Evolutionary conservation across 2,329 filamentous ascomycete genomes (phyloP).

Genomic region (Ophiocordyceps polyrhachis-furcata): DNA sequence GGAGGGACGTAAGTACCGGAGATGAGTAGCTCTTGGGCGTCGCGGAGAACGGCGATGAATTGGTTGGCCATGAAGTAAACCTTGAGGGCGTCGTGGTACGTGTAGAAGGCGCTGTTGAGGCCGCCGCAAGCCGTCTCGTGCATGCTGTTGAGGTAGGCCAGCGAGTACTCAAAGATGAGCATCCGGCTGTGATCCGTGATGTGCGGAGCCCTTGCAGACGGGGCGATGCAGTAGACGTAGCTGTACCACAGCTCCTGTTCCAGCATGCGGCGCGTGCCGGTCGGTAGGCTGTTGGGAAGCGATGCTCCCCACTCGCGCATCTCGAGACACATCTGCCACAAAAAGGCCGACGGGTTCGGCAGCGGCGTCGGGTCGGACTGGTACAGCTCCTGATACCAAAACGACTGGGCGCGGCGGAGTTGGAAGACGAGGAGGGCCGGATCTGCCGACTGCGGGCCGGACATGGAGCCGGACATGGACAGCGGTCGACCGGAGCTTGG

Average conservation of each 20-base stretch:
- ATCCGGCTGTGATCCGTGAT: conserved; percentile 60
- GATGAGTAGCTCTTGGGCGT: conserved; percentile 37
- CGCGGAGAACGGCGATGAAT: conserved; percentile 40
- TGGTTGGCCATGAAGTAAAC: conserved; percentile 58
- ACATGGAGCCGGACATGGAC: conserved; percentile 22
- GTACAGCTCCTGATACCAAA: conserved; percentile 78
- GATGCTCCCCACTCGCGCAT: conserved; percentile 68
- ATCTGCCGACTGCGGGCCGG: conserved; percentile 35
- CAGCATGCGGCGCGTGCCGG: conserved; percentile 55
- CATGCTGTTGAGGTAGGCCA: conserved; percentile 63
- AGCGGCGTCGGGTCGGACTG: conserved; percentile 56
- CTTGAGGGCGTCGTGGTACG: conserved; percentile 73
- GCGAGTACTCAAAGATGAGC: conserved; percentile 70
- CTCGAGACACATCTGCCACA: conserved; percentile 57
- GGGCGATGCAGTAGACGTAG: conserved; percentile 75
- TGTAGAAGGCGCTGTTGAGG: conserved; percentile 49
- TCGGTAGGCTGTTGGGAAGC: conserved; percentile 47
- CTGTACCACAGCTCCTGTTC: conserved; percentile 81
- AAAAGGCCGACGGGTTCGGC: conserved; percentile 47
- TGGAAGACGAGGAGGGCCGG: conserved; percentile 64
- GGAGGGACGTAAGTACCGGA: conserved; percentile 27
- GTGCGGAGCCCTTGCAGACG: conserved; percentile 52
- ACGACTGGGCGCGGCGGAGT: conserved; percentile 69
- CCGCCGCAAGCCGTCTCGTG: conserved; percentile 44
- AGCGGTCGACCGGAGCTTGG: conserved; percentile 22